phyloP scores from a whole-genome alignment of 176 grass and related monocot genomes.

The Leersia perrieri region DNA sequence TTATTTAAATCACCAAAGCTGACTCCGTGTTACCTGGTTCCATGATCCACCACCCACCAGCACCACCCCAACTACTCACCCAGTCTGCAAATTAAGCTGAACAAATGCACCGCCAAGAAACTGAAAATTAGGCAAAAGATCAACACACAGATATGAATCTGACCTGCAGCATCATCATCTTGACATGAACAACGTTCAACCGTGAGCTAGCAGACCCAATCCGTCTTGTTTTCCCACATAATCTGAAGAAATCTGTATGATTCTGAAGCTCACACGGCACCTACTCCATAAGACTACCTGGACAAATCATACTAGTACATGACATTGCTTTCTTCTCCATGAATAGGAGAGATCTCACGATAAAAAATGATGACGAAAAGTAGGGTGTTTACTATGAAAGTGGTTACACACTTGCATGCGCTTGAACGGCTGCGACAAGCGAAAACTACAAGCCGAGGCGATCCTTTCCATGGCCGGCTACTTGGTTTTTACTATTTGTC shows the following conservation, averaged over 20 bases:
- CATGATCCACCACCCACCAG: slow-evolving; percentile 48
- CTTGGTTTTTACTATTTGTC: slow-evolving; percentile 31
- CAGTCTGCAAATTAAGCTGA: slow-evolving; percentile 1
- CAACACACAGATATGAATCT: slow-evolving; percentile 2
- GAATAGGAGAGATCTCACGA: neutral
- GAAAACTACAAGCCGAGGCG: slow-evolving; percentile 34
- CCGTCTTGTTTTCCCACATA: neutral
- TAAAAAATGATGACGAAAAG: neutral
- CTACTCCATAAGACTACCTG: neutral
- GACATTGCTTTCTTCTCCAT: neutral
- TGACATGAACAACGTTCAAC: slow-evolving; percentile 5
- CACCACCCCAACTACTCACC: slow-evolving; percentile 33
- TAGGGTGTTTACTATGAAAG: neutral
- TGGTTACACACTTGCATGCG: slow-evolving; percentile 38
- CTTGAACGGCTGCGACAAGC: slow-evolving; percentile 14
- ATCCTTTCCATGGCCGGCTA: slow-evolving; percentile 49
- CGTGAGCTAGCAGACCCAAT: neutral
- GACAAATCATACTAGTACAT: neutral
- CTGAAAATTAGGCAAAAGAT: neutral
- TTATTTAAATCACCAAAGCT: slow-evolving; percentile 22
- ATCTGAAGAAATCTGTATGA: neutral
- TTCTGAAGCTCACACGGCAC: neutral
- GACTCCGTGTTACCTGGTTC: slow-evolving; percentile 31
- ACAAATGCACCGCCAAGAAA: slow-evolving; percentile 28
- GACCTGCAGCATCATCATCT: slow-evolving; percentile 17